phyloP scores from a whole-genome alignment of 441 rosid species.

The Euphorbia schlechtendalii region DNA sequence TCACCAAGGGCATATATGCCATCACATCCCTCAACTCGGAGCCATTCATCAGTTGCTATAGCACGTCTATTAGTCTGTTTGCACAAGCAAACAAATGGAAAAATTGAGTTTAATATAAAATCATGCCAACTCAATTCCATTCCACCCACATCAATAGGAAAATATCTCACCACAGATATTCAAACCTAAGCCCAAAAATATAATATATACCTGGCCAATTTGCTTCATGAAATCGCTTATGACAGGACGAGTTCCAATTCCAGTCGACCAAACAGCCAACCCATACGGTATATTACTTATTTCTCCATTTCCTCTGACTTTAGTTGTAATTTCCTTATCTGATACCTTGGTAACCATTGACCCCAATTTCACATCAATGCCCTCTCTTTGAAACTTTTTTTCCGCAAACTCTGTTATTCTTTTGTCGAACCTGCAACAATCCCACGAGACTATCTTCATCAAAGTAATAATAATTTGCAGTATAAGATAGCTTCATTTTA shows the following conservation, averaged over 20 bases:
- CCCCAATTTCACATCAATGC: constrained; percentile 79
- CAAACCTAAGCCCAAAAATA: constrained; percentile 9
- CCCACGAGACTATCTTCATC: constrained; percentile 6
- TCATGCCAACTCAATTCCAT: background rate
- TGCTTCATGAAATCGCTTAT: constrained; percentile 86
- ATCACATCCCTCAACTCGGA: constrained; percentile 72
- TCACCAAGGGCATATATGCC: constrained; percentile 88
- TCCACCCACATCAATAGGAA: background rate
- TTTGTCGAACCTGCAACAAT: constrained; percentile 80
- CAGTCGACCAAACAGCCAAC: constrained; percentile 98
- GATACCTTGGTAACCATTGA: constrained; percentile 81
- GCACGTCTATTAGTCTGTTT: constrained; percentile 75
- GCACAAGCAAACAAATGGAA: background rate
- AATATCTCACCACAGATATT: background rate
- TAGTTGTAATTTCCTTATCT: constrained; percentile 74
- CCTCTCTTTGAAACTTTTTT: constrained; percentile 79
- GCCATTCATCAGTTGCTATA: constrained; percentile 97
- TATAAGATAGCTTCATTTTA: too few species aligned
- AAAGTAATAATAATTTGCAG: background rate
- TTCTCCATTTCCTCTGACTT: constrained; percentile 54
- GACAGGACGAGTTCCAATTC: constrained; percentile 84
- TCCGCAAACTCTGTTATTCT: constrained; percentile 94
- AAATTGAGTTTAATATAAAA: background rate
- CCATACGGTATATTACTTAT: constrained; percentile 66
- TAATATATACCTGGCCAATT: constrained; percentile 75